Conservation (phyloP, 768 basidiomycete species). For the Kockovaella imperatae region DNA sequence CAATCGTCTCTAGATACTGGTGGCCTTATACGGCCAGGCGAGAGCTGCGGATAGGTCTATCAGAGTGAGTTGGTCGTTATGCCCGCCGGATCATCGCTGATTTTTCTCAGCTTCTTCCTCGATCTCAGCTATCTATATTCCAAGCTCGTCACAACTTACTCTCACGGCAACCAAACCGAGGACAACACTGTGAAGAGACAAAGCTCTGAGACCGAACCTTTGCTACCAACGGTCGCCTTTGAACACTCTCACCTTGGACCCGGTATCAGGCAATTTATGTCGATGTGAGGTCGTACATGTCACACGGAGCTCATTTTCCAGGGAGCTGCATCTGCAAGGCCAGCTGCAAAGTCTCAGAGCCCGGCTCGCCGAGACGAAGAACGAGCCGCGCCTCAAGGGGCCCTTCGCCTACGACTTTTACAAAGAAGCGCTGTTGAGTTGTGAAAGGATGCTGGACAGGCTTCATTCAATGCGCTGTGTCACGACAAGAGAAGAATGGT, state of each 20-base stretch:
- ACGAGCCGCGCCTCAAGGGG: conserved; percentile 91
- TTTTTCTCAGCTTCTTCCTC: conserved; percentile 56
- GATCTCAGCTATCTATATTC: conserved; percentile 94
- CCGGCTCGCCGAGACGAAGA: conserved; percentile 76
- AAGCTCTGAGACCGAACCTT: conserved; percentile 43
- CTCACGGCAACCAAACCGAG: conserved; percentile 42
- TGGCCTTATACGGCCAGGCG: conserved; percentile 92
- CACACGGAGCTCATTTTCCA: conserved; percentile 40
- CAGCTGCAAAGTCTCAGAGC: conserved; percentile 78
- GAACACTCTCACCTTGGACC: conserved; percentile 22
- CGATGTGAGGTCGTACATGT: conserved; percentile 59
- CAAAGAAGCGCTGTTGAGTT: conserved; percentile 48
- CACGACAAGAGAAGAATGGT: conserved; percentile 94
- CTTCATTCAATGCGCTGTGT: conserved; percentile 95
- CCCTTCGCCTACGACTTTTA: conserved; percentile 85
- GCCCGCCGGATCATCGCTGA: neutral
- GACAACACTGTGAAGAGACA: conserved; percentile 5
- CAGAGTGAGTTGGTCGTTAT: conserved; percentile 58
- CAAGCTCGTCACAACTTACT: conserved; percentile 77
- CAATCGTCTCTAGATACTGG: conserved; percentile 79
- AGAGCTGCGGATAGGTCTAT: conserved; percentile 73
- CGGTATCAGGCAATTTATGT: conserved; percentile 63
- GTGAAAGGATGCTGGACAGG: conserved; percentile 48
- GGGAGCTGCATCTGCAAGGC: conserved; percentile 92
- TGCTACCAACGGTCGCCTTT: conserved; percentile 16